Evolutionary conservation across 2,329 filamentous ascomycete species (phyloP).

Genomic region (Ophiostoma perfectum): DNA sequence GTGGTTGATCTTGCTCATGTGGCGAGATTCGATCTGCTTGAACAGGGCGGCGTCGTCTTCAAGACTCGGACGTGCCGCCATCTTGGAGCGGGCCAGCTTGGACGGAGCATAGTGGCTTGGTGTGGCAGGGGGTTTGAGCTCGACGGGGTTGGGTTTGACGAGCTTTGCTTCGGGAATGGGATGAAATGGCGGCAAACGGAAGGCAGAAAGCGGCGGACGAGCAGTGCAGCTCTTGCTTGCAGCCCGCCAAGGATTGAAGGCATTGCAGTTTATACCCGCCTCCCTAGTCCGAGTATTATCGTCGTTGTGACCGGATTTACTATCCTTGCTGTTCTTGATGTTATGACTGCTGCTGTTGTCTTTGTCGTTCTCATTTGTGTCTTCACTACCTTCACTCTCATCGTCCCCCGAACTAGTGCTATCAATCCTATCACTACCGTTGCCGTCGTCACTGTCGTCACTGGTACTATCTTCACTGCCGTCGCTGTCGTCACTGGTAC

Average conservation of each 20-base stretch:
- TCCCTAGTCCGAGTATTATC: too few species aligned
- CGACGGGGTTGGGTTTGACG: neutral
- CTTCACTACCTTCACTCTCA: neutral
- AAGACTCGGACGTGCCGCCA: neutral
- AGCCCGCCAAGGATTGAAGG: too few species aligned
- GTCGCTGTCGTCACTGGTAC: neutral
- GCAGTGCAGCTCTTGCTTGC: too few species aligned
- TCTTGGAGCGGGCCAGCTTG: conserved; percentile 6
- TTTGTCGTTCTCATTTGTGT: neutral
- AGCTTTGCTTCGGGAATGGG: neutral
- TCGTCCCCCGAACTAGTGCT: neutral
- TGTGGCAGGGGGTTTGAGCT: neutral
- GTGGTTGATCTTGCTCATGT: neutral
- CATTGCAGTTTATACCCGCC: too few species aligned
- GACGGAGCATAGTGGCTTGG: neutral
- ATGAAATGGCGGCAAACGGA: too few species aligned
- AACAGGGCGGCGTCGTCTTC: neutral
- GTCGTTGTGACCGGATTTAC: too few species aligned
- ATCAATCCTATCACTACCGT: neutral
- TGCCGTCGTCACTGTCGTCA: neutral
- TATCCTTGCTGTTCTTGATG: too few species aligned
- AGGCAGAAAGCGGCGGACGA: neutral
- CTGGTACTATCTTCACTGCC: neutral
- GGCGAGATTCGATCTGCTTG: neutral
- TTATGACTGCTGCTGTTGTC: too few species aligned